These are phyloP conservation scores for Eucalyptus marginata DNA, from an alignment of 345 rosid genomes.

Conservation along the genomic window DNA sequence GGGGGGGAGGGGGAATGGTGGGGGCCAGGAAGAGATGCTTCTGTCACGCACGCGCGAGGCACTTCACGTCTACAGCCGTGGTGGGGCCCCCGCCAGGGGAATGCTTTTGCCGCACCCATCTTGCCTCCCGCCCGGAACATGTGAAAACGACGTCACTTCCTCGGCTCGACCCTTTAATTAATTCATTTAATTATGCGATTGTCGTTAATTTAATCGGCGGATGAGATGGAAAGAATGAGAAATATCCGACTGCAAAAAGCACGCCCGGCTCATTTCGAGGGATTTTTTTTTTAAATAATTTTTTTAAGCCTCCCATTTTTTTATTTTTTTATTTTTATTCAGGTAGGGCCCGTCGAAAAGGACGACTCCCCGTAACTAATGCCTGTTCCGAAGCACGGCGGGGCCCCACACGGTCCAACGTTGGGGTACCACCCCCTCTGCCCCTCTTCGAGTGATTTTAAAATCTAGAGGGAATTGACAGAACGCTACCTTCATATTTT, in stretches of 20 bases:
- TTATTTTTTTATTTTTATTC: neutral
- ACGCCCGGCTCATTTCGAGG: neutral
- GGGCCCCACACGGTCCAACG: neutral
- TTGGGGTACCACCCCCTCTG: neutral
- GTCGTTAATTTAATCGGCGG: neutral
- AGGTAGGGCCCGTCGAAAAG: neutral
- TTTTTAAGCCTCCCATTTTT: neutral
- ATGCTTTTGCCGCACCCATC: neutral
- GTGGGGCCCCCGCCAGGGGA: conserved; percentile 27
- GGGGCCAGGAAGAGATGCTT: conserved; percentile 11
- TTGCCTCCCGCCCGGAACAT: neutral
- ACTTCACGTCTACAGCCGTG: neutral
- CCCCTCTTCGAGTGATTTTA: neutral
- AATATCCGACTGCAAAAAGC: neutral
- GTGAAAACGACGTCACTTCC: neutral
- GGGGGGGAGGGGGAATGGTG: neutral
- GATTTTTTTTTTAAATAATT: neutral
- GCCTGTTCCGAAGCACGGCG: neutral
- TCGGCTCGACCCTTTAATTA: too few relatives aligned
- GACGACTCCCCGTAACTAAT: neutral
- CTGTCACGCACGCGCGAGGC: conserved; percentile 9
- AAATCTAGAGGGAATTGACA: neutral
- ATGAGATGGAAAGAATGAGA: neutral
- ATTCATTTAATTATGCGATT: neutral
- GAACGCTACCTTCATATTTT: neutral